Percentiles rank a stretch among this genome's conserved stretches.
phyloP scores from a whole-genome alignment of 148 eudicot species.

The Vaccinium darrowii region DNA sequence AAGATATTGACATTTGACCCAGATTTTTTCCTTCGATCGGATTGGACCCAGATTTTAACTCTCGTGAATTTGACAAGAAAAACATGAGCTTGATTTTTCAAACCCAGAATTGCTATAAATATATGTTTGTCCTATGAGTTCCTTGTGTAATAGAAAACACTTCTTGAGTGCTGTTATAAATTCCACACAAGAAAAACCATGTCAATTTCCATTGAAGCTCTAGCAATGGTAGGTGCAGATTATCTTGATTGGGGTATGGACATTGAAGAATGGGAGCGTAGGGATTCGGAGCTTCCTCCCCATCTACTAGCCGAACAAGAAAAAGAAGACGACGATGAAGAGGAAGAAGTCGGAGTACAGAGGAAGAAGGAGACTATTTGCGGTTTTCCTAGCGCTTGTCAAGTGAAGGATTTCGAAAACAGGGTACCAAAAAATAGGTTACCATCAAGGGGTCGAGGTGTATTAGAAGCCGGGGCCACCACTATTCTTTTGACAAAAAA shows the following conservation, averaged over 20 bases:
- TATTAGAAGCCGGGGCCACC: too few relatives aligned
- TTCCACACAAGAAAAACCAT: neutral
- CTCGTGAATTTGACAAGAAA: neutral
- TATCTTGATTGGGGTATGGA: neutral
- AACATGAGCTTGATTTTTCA: neutral
- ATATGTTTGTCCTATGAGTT: neutral
- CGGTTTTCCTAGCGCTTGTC: neutral
- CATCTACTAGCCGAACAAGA: neutral
- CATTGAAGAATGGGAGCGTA: neutral
- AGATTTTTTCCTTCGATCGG: too few relatives aligned
- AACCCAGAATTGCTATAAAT: neutral
- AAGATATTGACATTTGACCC: neutral
- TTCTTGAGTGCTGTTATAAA: neutral
- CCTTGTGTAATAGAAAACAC: neutral
- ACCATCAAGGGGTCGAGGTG: too few relatives aligned
- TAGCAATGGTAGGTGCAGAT: slow-evolving; percentile 5
- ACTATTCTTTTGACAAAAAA: too few relatives aligned
- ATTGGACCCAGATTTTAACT: too few relatives aligned
- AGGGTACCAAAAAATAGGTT: neutral
- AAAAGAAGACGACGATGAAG: neutral
- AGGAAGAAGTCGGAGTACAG: neutral
- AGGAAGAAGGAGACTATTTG: neutral
- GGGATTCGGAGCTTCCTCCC: neutral
- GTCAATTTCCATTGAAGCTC: slow-evolving; percentile 4
- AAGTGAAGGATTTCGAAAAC: neutral